phyloP scores from a whole-genome alignment of 225 moss, liverwort and hornwort genomes.

The Physcomitrium patens region DNA sequence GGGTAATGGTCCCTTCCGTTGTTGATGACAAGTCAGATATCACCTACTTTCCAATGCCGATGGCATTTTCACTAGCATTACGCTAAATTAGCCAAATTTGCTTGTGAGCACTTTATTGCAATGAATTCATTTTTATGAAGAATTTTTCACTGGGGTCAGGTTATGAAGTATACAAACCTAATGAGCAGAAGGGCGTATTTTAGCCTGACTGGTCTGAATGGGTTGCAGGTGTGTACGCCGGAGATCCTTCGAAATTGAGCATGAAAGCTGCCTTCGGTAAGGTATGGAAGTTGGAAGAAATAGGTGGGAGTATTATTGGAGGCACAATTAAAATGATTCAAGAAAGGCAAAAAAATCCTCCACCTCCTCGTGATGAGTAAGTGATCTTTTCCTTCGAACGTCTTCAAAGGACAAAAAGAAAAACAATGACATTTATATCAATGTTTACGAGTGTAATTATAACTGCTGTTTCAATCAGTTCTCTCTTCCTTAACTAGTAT shows the following conservation, averaged over 20 bases:
- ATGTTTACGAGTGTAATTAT: not conserved
- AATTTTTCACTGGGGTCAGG: too few relatives aligned
- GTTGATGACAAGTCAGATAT: conserved; percentile 1
- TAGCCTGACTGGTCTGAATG: conserved; percentile 18
- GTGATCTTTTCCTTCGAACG: conserved; percentile 21
- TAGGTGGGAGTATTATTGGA: conserved; percentile 90
- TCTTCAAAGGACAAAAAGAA: not conserved
- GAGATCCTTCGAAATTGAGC: conserved; percentile 93
- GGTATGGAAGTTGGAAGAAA: conserved; percentile 92
- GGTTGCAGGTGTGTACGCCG: conserved; percentile 90
- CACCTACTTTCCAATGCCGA: not conserved
- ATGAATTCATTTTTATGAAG: too few relatives aligned
- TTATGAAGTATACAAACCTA: conserved; percentile 4
- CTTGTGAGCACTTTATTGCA: too few relatives aligned
- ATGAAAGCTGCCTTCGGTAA: conserved; percentile 99
- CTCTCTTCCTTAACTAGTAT: conserved; percentile 11
- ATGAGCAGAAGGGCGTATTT: not conserved
- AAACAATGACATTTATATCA: not conserved
- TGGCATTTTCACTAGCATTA: too few relatives aligned
- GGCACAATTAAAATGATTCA: conserved; percentile 84
- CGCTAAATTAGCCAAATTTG: too few relatives aligned
- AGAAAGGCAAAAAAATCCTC: conserved; percentile 83
- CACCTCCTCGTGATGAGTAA: conserved; percentile 91
- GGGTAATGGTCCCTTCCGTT: not conserved
- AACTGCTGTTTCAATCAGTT: conserved; percentile 8